Base-by-base conservation (phyloP, 208 protist genomes). In the Naegleria fowleri region DNA sequence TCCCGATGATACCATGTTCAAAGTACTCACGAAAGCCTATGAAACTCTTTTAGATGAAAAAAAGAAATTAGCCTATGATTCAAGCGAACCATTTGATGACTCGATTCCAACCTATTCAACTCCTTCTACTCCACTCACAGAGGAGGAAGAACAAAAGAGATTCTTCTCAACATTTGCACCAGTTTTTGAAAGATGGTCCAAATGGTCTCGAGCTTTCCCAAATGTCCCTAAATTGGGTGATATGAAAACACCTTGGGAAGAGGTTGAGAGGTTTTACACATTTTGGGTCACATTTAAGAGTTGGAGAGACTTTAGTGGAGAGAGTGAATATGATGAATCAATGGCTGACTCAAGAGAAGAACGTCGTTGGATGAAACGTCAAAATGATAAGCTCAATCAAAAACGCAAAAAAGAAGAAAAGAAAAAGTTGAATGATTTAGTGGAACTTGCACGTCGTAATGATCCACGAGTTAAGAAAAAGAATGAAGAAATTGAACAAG, bases 351-450 rank as follows among this genome's bases (percentile, higher is more conserved):
- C 93, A 91, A 93, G 98, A 51, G 98, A 99, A 92, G 98, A 99
- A 94, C 97, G 97, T 91, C 95, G 98, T 90, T 99, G 96, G 95
- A 99, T 99, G 95, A 95, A 97, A 91, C 96, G 96, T n/a, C 95
- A 99, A 92, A 99, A 99, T 91, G 96, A 97, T 59, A 96, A 97
- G 38, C 93, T 97, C 79, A 93, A 97, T 84, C 93, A 90, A 29
- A 95, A 97, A 83, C 92, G 94, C 58, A 95, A 95, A 91, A 95
- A 95, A 79, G 95, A 97, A 75, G 98, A 99, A 94, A 93, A 95
- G 90, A 93, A 96, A 91, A 94, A 97, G 43, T 94, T 99, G 91
- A 93, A 93, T 36, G 94, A 93, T 29, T 92, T 99, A 0, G 96
- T 98, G 5, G 96, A 98, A 48, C 92, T 96, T 29, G 96, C 97